Conservation (phyloP, 2,329 filamentous ascomycete genomes). For the Camillea tinctor region DNA sequence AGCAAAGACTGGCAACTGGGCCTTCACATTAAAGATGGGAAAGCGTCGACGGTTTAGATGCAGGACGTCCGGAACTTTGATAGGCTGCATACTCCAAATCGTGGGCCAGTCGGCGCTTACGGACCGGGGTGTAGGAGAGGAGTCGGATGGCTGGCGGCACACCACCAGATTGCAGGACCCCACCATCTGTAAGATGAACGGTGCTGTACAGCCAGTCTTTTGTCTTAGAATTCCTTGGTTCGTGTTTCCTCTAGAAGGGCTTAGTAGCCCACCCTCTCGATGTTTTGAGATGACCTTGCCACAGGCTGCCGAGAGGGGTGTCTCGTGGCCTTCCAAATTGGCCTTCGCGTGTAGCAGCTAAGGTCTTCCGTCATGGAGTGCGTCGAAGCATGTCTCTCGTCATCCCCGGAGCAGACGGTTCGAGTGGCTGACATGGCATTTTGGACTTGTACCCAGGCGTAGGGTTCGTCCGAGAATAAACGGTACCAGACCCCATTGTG, state of each 20-base stretch:
- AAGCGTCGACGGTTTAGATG: slow-evolving; percentile 36
- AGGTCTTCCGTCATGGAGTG: slow-evolving; percentile 22
- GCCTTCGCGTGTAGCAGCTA: slow-evolving; percentile 31
- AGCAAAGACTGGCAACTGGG: slow-evolving; percentile 27
- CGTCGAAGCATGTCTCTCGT: slow-evolving; percentile 30
- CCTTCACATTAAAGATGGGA: slow-evolving; percentile 30
- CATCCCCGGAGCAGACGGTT: slow-evolving; percentile 27
- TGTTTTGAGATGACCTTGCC: slow-evolving; percentile 37
- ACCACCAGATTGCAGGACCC: slow-evolving; percentile 40
- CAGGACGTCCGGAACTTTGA: slow-evolving; percentile 36
- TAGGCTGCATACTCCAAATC: slow-evolving; percentile 40
- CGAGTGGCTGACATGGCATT: slow-evolving; percentile 19
- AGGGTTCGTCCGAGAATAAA: slow-evolving; percentile 25
- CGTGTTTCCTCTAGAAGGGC: slow-evolving; percentile 29
- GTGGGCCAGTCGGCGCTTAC: slow-evolving; percentile 50
- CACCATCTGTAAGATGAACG: slow-evolving; percentile 43
- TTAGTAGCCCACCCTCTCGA: slow-evolving; percentile 26
- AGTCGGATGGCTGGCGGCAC: slow-evolving; percentile 45
- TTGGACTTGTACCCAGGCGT: slow-evolving; percentile 7
- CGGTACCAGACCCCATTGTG: slow-evolving; percentile 16
- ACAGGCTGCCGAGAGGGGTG: slow-evolving; percentile 39
- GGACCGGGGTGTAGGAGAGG: slow-evolving; percentile 38
- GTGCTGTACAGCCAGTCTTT: slow-evolving; percentile 44
- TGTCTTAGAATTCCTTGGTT: slow-evolving; percentile 48
- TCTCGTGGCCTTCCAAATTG: slow-evolving; percentile 43